These are phyloP conservation scores for Liriodendron chinense DNA, from an alignment of 164 flowering plant species.

Conservation along the genomic window DNA sequence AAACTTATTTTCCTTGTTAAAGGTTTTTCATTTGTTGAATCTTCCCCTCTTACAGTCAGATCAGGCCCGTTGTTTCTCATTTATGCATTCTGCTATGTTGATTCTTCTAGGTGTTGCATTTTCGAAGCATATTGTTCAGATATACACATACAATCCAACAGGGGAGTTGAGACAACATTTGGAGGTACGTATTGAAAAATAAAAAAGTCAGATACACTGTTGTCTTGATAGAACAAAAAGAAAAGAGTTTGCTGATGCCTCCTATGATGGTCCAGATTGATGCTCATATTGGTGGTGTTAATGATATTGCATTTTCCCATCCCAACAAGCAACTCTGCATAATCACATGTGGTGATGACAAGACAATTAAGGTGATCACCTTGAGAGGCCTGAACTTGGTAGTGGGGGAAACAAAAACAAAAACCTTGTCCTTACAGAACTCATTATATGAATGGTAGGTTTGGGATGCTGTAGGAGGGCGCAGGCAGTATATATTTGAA, in stretches of 20 bases:
- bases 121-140: slow-evolving; percentile 61
- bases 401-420: neutral
- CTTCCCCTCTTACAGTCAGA: neutral
- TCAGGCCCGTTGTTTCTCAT: neutral
- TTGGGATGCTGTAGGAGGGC: slow-evolving; percentile 57
- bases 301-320: slow-evolving; percentile 68
- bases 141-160: slow-evolving; percentile 41
- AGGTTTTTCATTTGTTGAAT: neutral
- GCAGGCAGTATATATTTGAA: slow-evolving; percentile 51
- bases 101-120: slow-evolving; percentile 55
- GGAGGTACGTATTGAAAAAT: slow-evolving; percentile 32
- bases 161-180: slow-evolving; percentile 56
- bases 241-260: slow-evolving; percentile 1
- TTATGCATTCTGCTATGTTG: neutral
- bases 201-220: neutral
- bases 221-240: neutral
- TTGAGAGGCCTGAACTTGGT: neutral
- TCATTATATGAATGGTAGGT: slow-evolving; percentile 30
- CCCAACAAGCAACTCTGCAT: slow-evolving; percentile 61
- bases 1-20: neutral
- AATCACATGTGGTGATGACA: slow-evolving; percentile 76
- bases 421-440: neutral
- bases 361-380: slow-evolving; percentile 52
- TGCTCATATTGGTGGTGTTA: slow-evolving; percentile 70
- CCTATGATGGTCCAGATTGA: slow-evolving; percentile 41